phyloP scores from a whole-genome alignment of 768 basidiomycete genomes.

The Hericium erinaceus region DNA sequence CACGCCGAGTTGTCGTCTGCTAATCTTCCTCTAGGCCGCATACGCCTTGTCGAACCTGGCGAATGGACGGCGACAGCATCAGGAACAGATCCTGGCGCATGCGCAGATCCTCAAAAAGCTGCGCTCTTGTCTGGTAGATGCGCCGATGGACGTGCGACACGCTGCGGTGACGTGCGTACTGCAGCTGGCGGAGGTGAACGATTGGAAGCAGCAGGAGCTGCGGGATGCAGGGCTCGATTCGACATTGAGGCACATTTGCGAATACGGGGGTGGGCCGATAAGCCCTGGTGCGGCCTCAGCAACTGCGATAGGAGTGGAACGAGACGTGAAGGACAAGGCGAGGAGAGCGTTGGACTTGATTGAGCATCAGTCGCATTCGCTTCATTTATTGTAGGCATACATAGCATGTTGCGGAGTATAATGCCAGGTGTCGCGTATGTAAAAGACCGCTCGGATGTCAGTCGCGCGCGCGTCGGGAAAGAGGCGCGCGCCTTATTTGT shows the following conservation, averaged over 20 bases:
- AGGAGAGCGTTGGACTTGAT: constrained; percentile 44
- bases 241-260: constrained; percentile 34
- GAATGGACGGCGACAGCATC: constrained; percentile 45
- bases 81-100: constrained; percentile 42
- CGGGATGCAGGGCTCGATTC: constrained; percentile 36
- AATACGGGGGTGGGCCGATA: constrained; percentile 21
- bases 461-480: background rate
- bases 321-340: constrained; percentile 49
- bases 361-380: constrained; percentile 17
- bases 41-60: constrained; percentile 60
- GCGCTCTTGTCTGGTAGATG: constrained; percentile 49
- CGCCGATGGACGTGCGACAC: constrained; percentile 45
- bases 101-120: constrained; percentile 44
- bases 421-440: background rate
- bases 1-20: background rate
- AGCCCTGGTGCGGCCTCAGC: constrained; percentile 24
- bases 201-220: constrained; percentile 28
- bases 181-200: constrained; percentile 40
- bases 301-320: constrained; percentile 21
- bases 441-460: background rate
- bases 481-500: no score
- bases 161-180: constrained; percentile 55
- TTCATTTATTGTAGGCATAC: background rate
- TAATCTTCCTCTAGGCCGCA: constrained; percentile 33
- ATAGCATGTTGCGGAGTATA: no score